phyloP scores from a whole-genome alignment of 2,329 filamentous ascomycete species.

The Diplodia mutila region DNA sequence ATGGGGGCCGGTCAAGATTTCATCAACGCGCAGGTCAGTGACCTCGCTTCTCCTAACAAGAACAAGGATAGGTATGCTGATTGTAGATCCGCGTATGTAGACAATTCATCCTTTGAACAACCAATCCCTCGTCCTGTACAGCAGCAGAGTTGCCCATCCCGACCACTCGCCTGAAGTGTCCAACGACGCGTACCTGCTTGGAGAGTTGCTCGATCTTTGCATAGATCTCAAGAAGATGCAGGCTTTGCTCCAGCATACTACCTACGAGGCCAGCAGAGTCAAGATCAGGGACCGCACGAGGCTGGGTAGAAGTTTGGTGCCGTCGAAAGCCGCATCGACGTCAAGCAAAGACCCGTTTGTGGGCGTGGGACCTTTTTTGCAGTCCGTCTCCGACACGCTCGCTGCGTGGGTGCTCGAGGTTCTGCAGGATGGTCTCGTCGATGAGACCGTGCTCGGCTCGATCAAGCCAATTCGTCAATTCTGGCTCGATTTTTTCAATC shows the following conservation, averaged over 20 bases:
- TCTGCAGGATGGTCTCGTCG: constrained; percentile 13
- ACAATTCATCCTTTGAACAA: constrained; percentile 54
- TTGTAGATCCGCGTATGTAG: constrained; percentile 31
- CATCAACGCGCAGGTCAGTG: constrained; percentile 28
- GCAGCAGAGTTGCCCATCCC: constrained; percentile 25
- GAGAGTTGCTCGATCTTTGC: constrained; percentile 19
- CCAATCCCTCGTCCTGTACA: constrained; percentile 44
- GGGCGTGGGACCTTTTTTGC: constrained; percentile 29
- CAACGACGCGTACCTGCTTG: constrained; percentile 16
- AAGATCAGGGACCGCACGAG: constrained; percentile 28
- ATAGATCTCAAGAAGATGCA: constrained; percentile 17
- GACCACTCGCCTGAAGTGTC: neutral
- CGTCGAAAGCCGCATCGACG: constrained; percentile 23
- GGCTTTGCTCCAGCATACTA: neutral
- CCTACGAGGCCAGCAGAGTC: neutral
- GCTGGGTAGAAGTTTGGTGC: constrained; percentile 30
- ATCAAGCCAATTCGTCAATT: constrained; percentile 42
- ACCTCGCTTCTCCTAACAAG: constrained; percentile 25
- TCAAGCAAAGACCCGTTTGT: constrained; percentile 27
- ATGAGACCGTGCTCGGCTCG: constrained; percentile 25
- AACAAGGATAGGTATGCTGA: constrained; percentile 21
- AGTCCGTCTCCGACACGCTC: constrained; percentile 9
- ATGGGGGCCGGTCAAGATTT: constrained; percentile 16
- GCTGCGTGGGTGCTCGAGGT: constrained; percentile 18
- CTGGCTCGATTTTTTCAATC: constrained; percentile 52